phyloP scores from a whole-genome alignment of 2,329 filamentous ascomycete species.

The Escovopsis sp. region DNA sequence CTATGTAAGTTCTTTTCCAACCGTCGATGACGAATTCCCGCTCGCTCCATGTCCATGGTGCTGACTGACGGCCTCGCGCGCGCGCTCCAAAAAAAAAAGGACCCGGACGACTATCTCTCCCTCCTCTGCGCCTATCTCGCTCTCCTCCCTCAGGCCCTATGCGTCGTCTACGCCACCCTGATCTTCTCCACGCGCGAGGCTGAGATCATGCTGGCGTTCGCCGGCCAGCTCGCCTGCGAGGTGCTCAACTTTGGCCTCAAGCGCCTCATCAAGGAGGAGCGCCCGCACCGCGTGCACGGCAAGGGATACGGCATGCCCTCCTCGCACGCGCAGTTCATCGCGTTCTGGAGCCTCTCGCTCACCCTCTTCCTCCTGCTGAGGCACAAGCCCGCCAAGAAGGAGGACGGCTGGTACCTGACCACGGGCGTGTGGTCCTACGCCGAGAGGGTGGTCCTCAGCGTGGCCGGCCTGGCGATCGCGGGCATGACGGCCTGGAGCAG shows the following conservation, averaged over 20 bases:
- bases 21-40: neutral
- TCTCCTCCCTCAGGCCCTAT: conserved; percentile 81
- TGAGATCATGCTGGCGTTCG: conserved; percentile 81
- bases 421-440: conserved; percentile 39
- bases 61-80: neutral
- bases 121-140: conserved; percentile 87
- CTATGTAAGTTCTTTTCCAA: conserved; percentile 45
- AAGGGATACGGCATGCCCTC: conserved; percentile 96
- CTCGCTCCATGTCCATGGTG: neutral
- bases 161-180: conserved; percentile 77
- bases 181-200: conserved; percentile 83
- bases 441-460: conserved; percentile 41
- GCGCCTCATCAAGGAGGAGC: conserved; percentile 80
- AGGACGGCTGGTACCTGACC: neutral
- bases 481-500: conserved; percentile 64
- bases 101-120: conserved; percentile 72
- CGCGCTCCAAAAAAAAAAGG: conserved; percentile 34
- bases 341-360: conserved; percentile 79
- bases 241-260: conserved; percentile 82
- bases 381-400: conserved; percentile 41
- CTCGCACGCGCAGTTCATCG: conserved; percentile 88
- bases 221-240: conserved; percentile 83
- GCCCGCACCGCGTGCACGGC: conserved; percentile 68
- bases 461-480: conserved; percentile 46
- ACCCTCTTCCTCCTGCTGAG: conserved; percentile 72